These are phyloP conservation scores for Termitomyces sp. DNA, from an alignment of 768 basidiomycete genomes.

Conservation along the genomic window DNA sequence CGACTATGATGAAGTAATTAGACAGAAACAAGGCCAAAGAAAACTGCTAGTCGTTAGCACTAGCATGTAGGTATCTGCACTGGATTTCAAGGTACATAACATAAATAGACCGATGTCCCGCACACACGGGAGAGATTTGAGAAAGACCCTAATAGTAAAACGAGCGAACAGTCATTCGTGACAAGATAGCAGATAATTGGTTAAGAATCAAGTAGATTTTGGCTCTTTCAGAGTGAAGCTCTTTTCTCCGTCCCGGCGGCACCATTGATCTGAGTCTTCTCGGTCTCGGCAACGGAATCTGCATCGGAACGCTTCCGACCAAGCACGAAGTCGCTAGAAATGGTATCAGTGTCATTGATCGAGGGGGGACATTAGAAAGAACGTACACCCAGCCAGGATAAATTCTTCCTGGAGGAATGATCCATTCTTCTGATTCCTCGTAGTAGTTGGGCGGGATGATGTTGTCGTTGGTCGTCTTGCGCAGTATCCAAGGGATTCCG, in stretches of 20 bases:
- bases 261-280: not conserved
- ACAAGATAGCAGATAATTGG: not conserved
- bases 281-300: not conserved
- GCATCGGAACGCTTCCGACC: not conserved
- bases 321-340: not conserved
- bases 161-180: not conserved
- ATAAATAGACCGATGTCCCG: not conserved
- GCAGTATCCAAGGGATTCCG: conserved; percentile 54
- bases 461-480: conserved; percentile 49
- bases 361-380: not conserved
- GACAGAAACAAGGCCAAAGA: no score
- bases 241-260: not conserved
- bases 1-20: no score
- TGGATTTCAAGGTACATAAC: not conserved
- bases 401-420: conserved; percentile 65
- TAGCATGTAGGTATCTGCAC: not conserved
- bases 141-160: not conserved
- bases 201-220: not conserved
- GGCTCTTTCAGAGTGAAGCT: not conserved
- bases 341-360: not conserved
- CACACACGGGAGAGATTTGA: not conserved
- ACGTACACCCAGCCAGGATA: conserved; percentile 65
- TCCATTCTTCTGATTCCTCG: conserved; percentile 63
- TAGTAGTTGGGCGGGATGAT: conserved; percentile 61
- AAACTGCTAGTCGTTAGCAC: not conserved